Percentiles rank a stretch among this genome's conserved stretches.
phyloP scores from a whole-genome alignment of 257 asterid species.

The Hygrophila difformis region DNA sequence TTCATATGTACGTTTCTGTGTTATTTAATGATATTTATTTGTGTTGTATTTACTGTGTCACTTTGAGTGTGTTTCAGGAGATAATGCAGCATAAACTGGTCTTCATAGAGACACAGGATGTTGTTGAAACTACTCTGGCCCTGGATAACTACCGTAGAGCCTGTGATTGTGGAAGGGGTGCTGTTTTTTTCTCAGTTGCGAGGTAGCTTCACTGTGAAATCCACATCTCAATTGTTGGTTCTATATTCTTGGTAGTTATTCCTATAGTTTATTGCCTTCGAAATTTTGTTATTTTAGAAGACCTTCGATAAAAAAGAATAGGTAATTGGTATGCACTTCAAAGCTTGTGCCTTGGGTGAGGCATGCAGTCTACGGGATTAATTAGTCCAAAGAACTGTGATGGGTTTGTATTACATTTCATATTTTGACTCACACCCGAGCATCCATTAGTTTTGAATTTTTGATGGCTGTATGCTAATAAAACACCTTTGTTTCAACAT shows the following conservation, averaged over 20 bases:
- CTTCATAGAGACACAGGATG: conserved; percentile 97
- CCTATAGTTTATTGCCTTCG: not conserved
- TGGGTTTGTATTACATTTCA: not conserved
- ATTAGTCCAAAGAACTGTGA: not conserved
- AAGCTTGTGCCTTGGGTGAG: too few species aligned
- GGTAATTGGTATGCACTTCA: too few species aligned
- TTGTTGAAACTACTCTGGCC: conserved; percentile 96
- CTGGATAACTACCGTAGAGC: conserved; percentile 94
- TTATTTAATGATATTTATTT: conserved; percentile 7
- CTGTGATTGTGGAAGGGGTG: conserved; percentile 99
- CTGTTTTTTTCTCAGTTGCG: conserved; percentile 98
- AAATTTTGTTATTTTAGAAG: not conserved
- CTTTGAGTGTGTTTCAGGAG: conserved; percentile 52
- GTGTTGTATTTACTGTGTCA: not conserved
- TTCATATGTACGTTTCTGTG: not conserved
- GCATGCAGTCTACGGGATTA: not conserved
- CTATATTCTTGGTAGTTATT: not conserved
- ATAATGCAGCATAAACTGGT: conserved; percentile 97
- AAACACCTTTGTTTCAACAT: too few species aligned
- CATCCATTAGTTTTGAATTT: conserved; percentile 3
- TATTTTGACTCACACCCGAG: not conserved
- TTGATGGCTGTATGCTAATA: too few species aligned
- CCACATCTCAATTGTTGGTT: conserved; percentile 5
- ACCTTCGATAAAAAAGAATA: too few species aligned
- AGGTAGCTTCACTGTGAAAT: conserved; percentile 36